These are phyloP conservation scores for Stagonosporopsis cucurbitacearum DNA, from an alignment of 2,329 filamentous ascomycete genomes.

Conservation along the genomic window DNA sequence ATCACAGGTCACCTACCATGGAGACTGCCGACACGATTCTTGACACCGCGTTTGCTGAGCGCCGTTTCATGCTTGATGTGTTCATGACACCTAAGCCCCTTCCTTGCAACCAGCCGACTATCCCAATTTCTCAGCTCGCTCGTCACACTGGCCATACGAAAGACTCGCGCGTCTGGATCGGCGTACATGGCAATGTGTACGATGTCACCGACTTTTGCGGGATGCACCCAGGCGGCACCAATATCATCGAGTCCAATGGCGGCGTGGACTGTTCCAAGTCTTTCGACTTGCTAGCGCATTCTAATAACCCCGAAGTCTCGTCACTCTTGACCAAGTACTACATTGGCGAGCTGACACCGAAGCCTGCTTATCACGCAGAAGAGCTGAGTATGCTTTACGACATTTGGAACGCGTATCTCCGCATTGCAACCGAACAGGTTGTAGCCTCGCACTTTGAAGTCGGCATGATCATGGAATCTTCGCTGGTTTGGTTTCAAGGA, in stretches of 20 bases:
- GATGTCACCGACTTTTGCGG: slow-evolving; percentile 78
- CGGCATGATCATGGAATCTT: slow-evolving; percentile 32
- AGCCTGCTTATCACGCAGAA: slow-evolving; percentile 28
- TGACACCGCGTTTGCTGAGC: slow-evolving; percentile 33
- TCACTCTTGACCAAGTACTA: slow-evolving; percentile 45
- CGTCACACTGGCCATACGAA: slow-evolving; percentile 30
- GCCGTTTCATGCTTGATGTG: slow-evolving; percentile 34
- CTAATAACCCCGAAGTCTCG: slow-evolving; percentile 75
- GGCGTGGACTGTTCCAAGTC: slow-evolving; percentile 90
- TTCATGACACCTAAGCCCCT: slow-evolving; percentile 38
- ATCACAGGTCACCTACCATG: slow-evolving; percentile 33
- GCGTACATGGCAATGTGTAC: slow-evolving; percentile 88
- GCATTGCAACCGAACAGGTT: slow-evolving; percentile 30
- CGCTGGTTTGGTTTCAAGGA: slow-evolving; percentile 34
- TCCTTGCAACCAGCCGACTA: slow-evolving; percentile 34
- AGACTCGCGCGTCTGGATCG: slow-evolving; percentile 71
- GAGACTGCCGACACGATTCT: slow-evolving; percentile 31
- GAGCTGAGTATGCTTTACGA: slow-evolving; percentile 35
- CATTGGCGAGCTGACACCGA: slow-evolving; percentile 32
- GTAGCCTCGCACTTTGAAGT: slow-evolving; percentile 34
- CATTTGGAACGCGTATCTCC: slow-evolving; percentile 31
- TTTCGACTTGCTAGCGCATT: slow-evolving; percentile 89
- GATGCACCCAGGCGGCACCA: slow-evolving; percentile 82
- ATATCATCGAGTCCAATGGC: slow-evolving; percentile 83
- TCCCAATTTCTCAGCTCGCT: slow-evolving; percentile 32